Evolutionary conservation across 345 rosid species (phyloP).

Genomic region (Mangifera indica): DNA sequence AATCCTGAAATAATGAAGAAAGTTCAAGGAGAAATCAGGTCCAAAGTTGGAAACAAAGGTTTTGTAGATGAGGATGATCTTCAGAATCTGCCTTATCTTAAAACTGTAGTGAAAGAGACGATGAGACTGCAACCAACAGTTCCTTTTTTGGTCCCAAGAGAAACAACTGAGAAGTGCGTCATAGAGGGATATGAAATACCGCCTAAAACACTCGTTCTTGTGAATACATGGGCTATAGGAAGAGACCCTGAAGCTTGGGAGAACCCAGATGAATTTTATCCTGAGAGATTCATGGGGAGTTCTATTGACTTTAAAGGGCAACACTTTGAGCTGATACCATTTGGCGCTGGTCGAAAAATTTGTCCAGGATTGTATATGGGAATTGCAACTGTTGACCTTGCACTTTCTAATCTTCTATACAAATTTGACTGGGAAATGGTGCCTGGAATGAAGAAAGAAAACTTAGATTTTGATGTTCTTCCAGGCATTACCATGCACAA

Average conservation of each 20-base stretch:
- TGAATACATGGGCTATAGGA: conserved; percentile 42
- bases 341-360: conserved; percentile 33
- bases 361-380: conserved; percentile 26
- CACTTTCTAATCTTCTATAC: conserved; percentile 32
- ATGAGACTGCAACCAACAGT: conserved; percentile 12
- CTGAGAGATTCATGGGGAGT: neutral
- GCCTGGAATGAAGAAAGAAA: neutral
- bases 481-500: conserved; percentile 10
- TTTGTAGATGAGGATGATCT: conserved; percentile 34
- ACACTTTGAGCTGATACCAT: conserved; percentile 10
- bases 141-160: conserved; percentile 11
- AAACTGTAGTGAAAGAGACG: conserved; percentile 32
- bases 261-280: neutral
- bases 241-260: conserved; percentile 10
- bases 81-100: conserved; percentile 30
- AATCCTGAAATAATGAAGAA: conserved; percentile 29
- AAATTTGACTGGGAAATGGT: conserved; percentile 22
- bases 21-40: conserved; percentile 32
- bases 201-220: neutral
- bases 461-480: neutral
- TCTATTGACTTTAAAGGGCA: conserved; percentile 23
- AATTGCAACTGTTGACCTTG: conserved; percentile 11
- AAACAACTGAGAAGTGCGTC: neutral
- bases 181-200: conserved; percentile 1
- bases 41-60: conserved; percentile 19